These are phyloP conservation scores for Allium fistulosum DNA, from an alignment of 106 monocot genomes.

Conservation along the genomic window DNA sequence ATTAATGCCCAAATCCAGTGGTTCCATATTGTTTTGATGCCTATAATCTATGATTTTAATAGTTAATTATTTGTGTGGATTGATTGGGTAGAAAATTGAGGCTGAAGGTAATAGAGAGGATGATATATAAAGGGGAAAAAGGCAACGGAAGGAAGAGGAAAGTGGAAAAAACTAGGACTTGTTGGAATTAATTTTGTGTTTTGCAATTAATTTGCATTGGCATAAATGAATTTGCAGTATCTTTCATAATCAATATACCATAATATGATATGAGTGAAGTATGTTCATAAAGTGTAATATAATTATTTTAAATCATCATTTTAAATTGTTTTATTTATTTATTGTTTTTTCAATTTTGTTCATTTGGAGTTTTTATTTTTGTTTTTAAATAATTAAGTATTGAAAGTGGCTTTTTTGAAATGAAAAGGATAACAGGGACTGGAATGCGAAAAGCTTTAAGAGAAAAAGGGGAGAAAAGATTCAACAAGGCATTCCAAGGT, in stretches of 20 bases:
- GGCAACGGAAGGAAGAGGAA: background rate
- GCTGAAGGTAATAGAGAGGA: background rate
- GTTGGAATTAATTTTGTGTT: too few relatives aligned
- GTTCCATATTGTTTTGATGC: background rate
- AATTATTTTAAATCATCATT: too few relatives aligned
- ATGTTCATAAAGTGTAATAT: background rate
- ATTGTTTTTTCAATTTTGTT: too few relatives aligned
- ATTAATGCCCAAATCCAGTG: constrained; percentile 41
- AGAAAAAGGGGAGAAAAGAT: background rate
- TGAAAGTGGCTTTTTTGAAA: too few relatives aligned
- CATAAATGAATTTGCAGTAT: too few relatives aligned
- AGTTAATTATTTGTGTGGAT: constrained; percentile 11
- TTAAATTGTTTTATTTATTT: too few relatives aligned
- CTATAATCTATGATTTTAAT: constrained; percentile 7
- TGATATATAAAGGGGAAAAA: background rate
- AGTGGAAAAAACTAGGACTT: too few relatives aligned
- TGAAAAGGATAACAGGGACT: background rate
- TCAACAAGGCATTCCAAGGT: background rate
- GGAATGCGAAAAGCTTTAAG: background rate
- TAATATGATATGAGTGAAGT: background rate
- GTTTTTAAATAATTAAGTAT: background rate
- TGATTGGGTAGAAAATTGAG: constrained; percentile 12
- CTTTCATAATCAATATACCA: too few relatives aligned
- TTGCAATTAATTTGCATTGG: too few relatives aligned
- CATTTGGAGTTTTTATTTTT: too few relatives aligned